phyloP scores from a whole-genome alignment of 768 basidiomycete species.

The Filobasidium floriforme region DNA sequence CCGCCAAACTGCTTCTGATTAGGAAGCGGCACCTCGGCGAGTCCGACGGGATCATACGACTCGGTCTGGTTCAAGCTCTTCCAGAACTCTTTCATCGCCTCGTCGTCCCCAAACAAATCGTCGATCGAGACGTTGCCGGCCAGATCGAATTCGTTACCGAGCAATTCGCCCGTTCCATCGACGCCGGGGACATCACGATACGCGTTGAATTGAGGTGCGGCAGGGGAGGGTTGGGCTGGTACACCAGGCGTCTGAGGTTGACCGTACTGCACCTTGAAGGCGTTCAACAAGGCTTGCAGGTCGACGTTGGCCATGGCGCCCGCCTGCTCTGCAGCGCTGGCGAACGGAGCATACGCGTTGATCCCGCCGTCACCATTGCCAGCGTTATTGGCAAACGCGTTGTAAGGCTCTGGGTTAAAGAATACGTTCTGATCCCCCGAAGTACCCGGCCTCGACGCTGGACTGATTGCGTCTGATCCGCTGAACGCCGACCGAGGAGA shows the following conservation, averaged over 20 bases:
- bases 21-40: conserved; percentile 1
- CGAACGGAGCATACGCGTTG: neutral
- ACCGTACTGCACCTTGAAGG: conserved; percentile 7
- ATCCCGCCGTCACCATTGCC: neutral
- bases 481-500: neutral
- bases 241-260: neutral
- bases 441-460: neutral
- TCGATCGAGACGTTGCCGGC: conserved; percentile 1
- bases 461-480: conserved; percentile 2
- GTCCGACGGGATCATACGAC: neutral
- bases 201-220: neutral
- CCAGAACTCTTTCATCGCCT: conserved; percentile 24
- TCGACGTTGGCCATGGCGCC: neutral
- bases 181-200: neutral
- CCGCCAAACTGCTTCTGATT: conserved; percentile 2
- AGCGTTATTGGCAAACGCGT: conserved; percentile 13
- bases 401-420: conserved; percentile 25
- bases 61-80: conserved; percentile 12
- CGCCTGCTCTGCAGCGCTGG: neutral
- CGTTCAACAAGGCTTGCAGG: conserved; percentile 4
- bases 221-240: neutral
- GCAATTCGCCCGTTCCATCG: neutral
- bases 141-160: neutral
- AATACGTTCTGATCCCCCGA: neutral
- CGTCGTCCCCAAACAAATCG: conserved; percentile 17